A percentile compares a stretch with the other conserved stretches of the same genome.
These are phyloP conservation scores for Aschersonia sp. DNA, from an alignment of 2,329 filamentous ascomycete species.

Conservation along the genomic window DNA sequence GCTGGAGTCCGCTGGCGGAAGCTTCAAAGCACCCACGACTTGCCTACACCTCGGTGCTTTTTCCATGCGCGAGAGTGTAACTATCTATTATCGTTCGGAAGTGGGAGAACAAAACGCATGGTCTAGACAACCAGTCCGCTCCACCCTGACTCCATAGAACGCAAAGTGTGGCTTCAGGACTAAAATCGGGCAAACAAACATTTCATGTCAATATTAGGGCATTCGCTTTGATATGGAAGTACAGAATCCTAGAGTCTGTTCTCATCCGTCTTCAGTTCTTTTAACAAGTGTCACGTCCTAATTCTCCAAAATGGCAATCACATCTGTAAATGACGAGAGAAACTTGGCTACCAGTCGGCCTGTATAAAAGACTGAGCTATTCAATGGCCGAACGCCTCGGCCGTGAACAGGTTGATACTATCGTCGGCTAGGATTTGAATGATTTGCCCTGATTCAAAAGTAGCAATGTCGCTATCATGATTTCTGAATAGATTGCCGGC, in stretches of 20 bases:
- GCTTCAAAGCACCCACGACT: conserved; percentile 31
- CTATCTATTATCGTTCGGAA: conserved; percentile 42
- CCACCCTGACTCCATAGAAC: conserved; percentile 47
- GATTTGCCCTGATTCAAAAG: conserved; percentile 17
- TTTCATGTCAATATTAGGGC: conserved; percentile 3
- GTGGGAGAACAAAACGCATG: conserved; percentile 47
- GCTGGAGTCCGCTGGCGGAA: neutral
- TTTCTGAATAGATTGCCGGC: too few relatives aligned
- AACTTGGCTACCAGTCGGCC: conserved; percentile 39
- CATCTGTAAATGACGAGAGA: conserved; percentile 37
- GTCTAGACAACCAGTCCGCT: conserved; percentile 56
- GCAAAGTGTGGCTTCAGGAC: conserved; percentile 41
- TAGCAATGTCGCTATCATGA: too few relatives aligned
- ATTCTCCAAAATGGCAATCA: conserved; percentile 28
- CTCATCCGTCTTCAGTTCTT: too few relatives aligned
- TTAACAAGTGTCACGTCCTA: neutral
- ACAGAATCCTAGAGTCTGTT: too few relatives aligned
- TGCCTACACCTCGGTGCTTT: conserved; percentile 47
- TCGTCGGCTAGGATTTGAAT: conserved; percentile 29
- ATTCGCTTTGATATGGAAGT: too few relatives aligned
- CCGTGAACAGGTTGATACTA: conserved; percentile 28
- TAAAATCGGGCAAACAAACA: conserved; percentile 47
- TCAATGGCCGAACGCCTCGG: conserved; percentile 30
- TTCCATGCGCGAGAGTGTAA: conserved; percentile 44
- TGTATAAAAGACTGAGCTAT: conserved; percentile 34